Percentiles rank a stretch among this genome's conserved stretches.
phyloP scores from a whole-genome alignment of 139 green algal species.

The Gonium pectorale region DNA sequence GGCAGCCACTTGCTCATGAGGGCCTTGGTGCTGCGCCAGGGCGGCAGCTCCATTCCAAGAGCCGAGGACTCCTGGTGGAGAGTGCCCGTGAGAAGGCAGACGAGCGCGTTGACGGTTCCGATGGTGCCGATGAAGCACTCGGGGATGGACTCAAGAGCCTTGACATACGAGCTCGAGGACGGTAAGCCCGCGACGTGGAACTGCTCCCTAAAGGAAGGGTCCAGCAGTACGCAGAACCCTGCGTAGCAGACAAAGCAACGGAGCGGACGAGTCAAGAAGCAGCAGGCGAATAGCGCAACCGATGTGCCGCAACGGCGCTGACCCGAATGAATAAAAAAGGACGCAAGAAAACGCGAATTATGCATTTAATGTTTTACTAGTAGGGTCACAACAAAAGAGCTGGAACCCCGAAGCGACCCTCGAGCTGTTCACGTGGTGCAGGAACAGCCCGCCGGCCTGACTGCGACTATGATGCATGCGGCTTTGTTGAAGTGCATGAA shows the following conservation, averaged over 20 bases:
- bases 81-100: neutral
- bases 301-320: neutral
- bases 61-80: neutral
- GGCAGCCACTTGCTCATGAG: slow-evolving; percentile 33
- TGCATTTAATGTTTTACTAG: neutral
- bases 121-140: slow-evolving; percentile 29
- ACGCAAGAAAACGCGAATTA: neutral
- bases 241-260: neutral
- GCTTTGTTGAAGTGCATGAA: neutral
- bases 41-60: slow-evolving; percentile 9
- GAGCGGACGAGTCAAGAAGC: neutral
- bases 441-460: neutral
- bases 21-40: slow-evolving; percentile 20
- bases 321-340: neutral
- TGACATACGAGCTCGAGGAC: neutral
- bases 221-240: slow-evolving; percentile 25
- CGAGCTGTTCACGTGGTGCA: neutral
- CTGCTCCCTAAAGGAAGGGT: slow-evolving; percentile 28
- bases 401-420: too few species aligned
- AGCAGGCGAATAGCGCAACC: neutral
- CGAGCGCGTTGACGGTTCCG: slow-evolving; percentile 27
- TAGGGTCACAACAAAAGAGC: too few species aligned
- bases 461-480: neutral
- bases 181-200: slow-evolving; percentile 2
- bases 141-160: neutral